Evolutionary conservation across 352 stramenopile genomes (phyloP).

Genomic region (Globisporangium spinosum): DNA sequence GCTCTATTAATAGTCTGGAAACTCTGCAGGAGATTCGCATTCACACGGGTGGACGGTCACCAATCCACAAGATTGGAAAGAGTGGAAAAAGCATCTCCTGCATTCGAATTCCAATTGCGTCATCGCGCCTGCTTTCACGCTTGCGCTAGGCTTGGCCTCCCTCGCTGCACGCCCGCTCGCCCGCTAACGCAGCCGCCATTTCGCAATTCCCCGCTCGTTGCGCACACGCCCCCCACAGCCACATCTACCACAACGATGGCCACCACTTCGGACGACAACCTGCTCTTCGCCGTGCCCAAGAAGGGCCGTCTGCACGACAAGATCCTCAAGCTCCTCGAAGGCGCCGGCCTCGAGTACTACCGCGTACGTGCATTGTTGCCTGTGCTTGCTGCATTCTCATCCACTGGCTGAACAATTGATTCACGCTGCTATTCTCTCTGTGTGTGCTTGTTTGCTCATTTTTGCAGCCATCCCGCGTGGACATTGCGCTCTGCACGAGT

Average conservation of each 20-base stretch:
- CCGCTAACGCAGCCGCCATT: neutral
- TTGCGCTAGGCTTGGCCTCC: neutral
- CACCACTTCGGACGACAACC: conserved; percentile 44
- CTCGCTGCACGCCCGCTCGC: neutral
- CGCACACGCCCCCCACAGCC: neutral
- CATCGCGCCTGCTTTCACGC: neutral
- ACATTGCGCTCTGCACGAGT: conserved; percentile 92
- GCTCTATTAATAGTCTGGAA: neutral
- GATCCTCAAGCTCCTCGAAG: conserved; percentile 94
- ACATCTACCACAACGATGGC: conserved; percentile 15
- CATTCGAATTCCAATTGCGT: conserved; percentile 14
- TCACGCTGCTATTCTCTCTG: neutral
- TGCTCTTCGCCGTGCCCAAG: conserved; percentile 96
- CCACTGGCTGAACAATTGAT: neutral
- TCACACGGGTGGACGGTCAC: conserved; percentile 2
- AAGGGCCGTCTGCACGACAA: conserved; percentile 97
- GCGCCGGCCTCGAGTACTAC: conserved; percentile 94
- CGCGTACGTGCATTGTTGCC: conserved; percentile 43
- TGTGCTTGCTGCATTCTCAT: neutral
- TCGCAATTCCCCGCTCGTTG: conserved; percentile 2
- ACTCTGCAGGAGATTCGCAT: conserved; percentile 3
- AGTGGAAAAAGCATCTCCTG: neutral
- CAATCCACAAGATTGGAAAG: neutral
- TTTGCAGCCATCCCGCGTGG: conserved; percentile 70
- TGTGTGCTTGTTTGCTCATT: neutral